These are phyloP conservation scores for Wickerhamiella kurtzmanii DNA, from an alignment of 805 yeast genomes.

Conservation along the genomic window DNA sequence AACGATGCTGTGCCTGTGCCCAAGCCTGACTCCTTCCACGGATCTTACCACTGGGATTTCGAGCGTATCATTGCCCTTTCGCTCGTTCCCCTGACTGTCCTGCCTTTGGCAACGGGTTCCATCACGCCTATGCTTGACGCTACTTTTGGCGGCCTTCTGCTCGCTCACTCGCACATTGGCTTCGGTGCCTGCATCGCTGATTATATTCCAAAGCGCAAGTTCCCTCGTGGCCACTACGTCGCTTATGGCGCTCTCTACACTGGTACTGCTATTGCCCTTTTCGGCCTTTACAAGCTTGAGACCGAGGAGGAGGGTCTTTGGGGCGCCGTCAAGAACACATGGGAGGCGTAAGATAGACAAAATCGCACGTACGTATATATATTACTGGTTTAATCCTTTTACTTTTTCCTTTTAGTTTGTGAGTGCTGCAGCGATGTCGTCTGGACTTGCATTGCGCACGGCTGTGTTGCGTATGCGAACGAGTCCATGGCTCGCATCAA, in stretches of 20 bases:
- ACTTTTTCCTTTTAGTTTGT: constrained; percentile 3
- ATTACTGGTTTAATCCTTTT: neutral
- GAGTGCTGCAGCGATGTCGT: constrained; percentile 5
- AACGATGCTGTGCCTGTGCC: constrained; percentile 78
- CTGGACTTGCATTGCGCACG: constrained; percentile 15
- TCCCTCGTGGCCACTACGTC: constrained; percentile 58
- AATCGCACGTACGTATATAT: neutral
- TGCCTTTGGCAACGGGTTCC: constrained; percentile 68
- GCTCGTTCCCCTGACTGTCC: constrained; percentile 60
- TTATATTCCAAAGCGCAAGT: constrained; percentile 78
- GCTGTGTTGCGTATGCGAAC: constrained; percentile 14
- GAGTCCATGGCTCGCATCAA: constrained; percentile 17
- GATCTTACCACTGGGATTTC: constrained; percentile 88
- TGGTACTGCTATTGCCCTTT: constrained; percentile 57
- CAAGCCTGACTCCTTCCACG: constrained; percentile 47
- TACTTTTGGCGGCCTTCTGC: constrained; percentile 45
- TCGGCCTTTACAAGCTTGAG: constrained; percentile 67
- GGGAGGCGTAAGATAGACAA: constrained; percentile 44
- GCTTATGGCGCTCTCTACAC: constrained; percentile 56
- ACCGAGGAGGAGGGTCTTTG: constrained; percentile 69
- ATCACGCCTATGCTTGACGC: constrained; percentile 62
- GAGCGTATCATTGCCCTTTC: constrained; percentile 61
- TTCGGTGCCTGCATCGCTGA: constrained; percentile 85
- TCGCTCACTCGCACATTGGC: constrained; percentile 76
- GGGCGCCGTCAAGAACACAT: constrained; percentile 47